These are phyloP conservation scores for Acacia crassicarpa DNA, from an alignment of 306 rosid genomes.

Conservation along the genomic window DNA sequence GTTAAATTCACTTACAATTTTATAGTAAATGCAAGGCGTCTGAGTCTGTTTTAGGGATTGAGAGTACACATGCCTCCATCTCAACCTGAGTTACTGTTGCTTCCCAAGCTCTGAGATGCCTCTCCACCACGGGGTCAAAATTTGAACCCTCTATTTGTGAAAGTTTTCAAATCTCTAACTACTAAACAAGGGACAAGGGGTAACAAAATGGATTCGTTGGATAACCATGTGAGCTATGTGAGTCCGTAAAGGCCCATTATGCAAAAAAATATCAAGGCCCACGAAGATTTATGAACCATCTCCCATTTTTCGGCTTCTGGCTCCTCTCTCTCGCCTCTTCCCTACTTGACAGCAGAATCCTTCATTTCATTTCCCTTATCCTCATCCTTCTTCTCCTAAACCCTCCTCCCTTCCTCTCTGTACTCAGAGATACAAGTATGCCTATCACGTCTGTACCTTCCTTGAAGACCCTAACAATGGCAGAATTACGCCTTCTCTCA, in stretches of 20 bases:
- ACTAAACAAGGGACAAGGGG: too few relatives aligned
- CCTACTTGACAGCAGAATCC: neutral
- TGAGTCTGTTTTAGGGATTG: too few relatives aligned
- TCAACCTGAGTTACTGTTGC: too few relatives aligned
- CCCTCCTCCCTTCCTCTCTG: conserved; percentile 27
- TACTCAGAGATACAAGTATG: conserved; percentile 34
- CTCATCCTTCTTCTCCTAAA: conserved; percentile 23
- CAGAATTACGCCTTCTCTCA: conserved; percentile 54
- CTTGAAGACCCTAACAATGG: conserved; percentile 54
- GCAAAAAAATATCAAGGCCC: conserved; percentile 5
- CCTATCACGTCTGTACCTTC: conserved; percentile 46
- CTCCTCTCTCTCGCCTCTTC: neutral
- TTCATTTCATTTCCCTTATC: conserved; percentile 39
- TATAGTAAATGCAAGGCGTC: too few relatives aligned
- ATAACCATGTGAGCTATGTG: neutral
- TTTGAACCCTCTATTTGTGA: too few relatives aligned
- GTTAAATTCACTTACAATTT: too few relatives aligned
- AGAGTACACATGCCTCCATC: too few relatives aligned
- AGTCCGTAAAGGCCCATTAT: neutral
- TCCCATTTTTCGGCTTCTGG: neutral
- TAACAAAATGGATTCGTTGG: neutral
- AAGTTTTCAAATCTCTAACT: too few relatives aligned
- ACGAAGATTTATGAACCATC: neutral
- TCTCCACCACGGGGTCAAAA: too few relatives aligned
- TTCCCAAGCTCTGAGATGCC: too few relatives aligned